These are phyloP conservation scores for Phanerodontia chrysosporium DNA, from an alignment of 768 basidiomycete genomes.

Conservation along the genomic window DNA sequence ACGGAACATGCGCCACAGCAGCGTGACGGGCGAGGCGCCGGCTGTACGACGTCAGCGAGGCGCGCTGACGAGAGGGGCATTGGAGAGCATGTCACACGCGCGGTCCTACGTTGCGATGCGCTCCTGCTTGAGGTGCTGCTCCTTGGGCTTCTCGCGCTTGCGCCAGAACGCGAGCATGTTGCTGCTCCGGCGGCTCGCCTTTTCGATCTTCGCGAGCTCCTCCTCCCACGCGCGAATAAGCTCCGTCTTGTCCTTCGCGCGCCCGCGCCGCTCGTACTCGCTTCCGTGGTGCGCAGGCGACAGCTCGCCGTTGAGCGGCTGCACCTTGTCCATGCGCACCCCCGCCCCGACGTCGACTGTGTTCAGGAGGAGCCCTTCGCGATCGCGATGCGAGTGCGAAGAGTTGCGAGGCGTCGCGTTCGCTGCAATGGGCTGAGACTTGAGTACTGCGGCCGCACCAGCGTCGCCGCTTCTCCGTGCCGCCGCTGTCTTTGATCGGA, in stretches of 20 bases:
- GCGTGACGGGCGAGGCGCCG: not conserved
- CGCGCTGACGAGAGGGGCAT: too few relatives aligned
- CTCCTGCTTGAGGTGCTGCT: not conserved
- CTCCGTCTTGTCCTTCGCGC: slow-evolving; percentile 15
- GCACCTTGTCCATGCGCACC: slow-evolving; percentile 13
- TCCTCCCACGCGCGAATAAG: slow-evolving; percentile 64
- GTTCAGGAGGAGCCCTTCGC: not conserved
- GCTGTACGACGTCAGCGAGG: not conserved
- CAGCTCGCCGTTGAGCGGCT: slow-evolving; percentile 1
- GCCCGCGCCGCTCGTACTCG: not conserved
- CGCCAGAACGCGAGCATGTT: not conserved
- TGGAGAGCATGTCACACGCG: not conserved
- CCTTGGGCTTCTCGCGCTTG: not conserved
- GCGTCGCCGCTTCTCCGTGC: not conserved
- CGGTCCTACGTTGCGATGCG: not conserved
- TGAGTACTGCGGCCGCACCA: not conserved
- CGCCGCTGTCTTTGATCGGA: not conserved
- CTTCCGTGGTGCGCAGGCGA: not conserved
- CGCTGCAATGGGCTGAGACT: too few relatives aligned
- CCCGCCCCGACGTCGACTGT: not conserved
- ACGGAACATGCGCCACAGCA: not conserved
- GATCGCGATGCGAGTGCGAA: not conserved
- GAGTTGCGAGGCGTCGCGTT: not conserved
- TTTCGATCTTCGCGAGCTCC: slow-evolving; percentile 69
- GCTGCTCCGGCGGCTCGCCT: slow-evolving; percentile 37